Base-by-base conservation (phyloP, 148 eudicot genomes). In the Chenopodium quinoa region DNA sequence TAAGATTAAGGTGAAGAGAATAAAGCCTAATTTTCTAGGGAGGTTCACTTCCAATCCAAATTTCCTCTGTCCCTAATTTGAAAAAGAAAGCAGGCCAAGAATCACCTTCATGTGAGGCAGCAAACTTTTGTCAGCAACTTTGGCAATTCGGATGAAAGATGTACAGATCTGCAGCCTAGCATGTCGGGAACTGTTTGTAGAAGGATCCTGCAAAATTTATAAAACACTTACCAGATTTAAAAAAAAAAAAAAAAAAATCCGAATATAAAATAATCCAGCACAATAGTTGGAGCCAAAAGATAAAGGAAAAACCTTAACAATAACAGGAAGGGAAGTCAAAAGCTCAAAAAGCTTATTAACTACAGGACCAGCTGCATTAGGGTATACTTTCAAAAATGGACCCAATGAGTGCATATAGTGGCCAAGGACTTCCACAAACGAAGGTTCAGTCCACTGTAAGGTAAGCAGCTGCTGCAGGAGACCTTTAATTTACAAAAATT, bases 21-120 rank as follows among this genome's bases (percentile, higher is more conserved):
- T 7, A 40, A 7, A 6, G 44, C 44, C 44, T 40, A 40, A 40
- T 40, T 40, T 40, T 40, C 44, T 40, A 5, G 44, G 44, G 44
- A 40, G 7, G 44, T 5, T 9, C 17, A 29, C 68, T 29, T 31
- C 48, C 48, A 19, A 34, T 6, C 2, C 60, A 29, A 7, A 14
- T 37, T 19, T 47, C 23, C 46, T 9, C 25, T 56, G 48, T 32
- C 47, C 8, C 32, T 48, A 68, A 11, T 78, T 27, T 50, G 9
- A 60, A 25, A 20, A 76, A 19, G 9, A 48, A 52, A 67, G 12
- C 7, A 62, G 71, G 62, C 44, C 11, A 11, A 70, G 65, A 79
- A 58, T 85, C 79, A 96, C 99, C 98, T 92, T 97, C 98, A 97
- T 94, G 86, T 97, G 99, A 88, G 98, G 99, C 81, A 97, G 89